These are phyloP conservation scores for Saccharum officinarum DNA, from an alignment of 176 grass and related monocot genomes.

Conservation along the genomic window DNA sequence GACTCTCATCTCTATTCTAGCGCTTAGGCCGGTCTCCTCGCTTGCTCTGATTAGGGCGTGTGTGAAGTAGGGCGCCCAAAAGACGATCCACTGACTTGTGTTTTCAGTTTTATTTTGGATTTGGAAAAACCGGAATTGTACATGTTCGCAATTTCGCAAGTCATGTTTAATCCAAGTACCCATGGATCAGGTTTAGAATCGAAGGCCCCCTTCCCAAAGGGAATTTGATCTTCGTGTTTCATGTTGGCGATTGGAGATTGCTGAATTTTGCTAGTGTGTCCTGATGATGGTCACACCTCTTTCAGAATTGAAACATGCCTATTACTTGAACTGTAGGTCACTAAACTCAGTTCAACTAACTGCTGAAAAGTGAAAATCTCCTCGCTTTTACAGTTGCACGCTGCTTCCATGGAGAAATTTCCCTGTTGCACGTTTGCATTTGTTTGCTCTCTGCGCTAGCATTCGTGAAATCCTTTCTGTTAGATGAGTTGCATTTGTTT, in stretches of 20 bases:
- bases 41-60: not conserved
- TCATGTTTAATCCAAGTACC: not conserved
- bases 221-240: not conserved
- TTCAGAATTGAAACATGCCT: not conserved
- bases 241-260: not conserved
- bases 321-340: not conserved
- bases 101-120: not conserved
- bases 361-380: not conserved
- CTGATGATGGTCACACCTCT: not conserved
- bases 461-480: not conserved
- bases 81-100: not conserved
- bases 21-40: not conserved
- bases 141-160: not conserved
- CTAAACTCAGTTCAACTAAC: not conserved
- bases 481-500: not conserved
- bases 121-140: not conserved
- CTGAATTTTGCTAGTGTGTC: not conserved
- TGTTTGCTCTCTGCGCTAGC: not conserved
- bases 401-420: not conserved
- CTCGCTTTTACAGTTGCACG: not conserved
- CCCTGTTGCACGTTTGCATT: not conserved
- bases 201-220: not conserved
- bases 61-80: not conserved
- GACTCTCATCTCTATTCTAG: constrained; percentile 17
- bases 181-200: not conserved